These are phyloP conservation scores for Boletus subcaerulescens DNA, from an alignment of 768 basidiomycete species.

Conservation along the genomic window DNA sequence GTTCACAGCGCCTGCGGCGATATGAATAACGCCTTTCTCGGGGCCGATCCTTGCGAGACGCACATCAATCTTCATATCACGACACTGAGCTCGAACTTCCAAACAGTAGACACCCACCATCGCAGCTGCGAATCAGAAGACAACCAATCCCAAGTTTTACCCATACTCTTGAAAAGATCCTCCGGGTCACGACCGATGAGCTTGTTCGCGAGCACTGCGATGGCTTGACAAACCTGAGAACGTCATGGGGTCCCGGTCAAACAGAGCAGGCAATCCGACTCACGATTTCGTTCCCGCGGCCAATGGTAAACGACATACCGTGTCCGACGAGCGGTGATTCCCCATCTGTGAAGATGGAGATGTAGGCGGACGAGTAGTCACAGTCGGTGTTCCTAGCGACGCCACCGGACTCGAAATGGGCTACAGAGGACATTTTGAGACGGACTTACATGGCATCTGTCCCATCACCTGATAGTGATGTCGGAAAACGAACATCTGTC, in stretches of 20 bases:
- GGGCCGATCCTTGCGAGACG: slow-evolving; percentile 72
- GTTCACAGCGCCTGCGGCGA: slow-evolving; percentile 84
- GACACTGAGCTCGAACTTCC: background rate
- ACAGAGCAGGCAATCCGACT: slow-evolving; percentile 3
- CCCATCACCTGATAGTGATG: slow-evolving; percentile 86
- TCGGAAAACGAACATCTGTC: slow-evolving; percentile 88
- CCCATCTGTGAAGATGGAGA: slow-evolving; percentile 69
- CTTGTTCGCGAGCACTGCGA: slow-evolving; percentile 75
- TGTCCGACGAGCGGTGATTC: slow-evolving; percentile 72
- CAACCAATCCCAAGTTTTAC: slow-evolving; percentile 84
- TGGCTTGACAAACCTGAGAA: slow-evolving; percentile 73
- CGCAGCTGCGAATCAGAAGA: slow-evolving; percentile 86
- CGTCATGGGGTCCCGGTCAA: background rate
- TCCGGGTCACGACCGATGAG: slow-evolving; percentile 82
- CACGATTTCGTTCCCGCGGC: slow-evolving; percentile 93
- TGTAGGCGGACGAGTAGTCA: slow-evolving; percentile 94
- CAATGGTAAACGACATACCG: slow-evolving; percentile 94
- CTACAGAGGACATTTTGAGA: background rate
- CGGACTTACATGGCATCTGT: slow-evolving; percentile 81
- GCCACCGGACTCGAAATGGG: background rate
- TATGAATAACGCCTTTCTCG: slow-evolving; percentile 93
- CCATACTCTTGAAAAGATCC: slow-evolving; percentile 85
- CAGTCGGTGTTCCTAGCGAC: slow-evolving; percentile 84
- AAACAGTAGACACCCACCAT: slow-evolving; percentile 49
- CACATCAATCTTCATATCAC: background rate